These are phyloP conservation scores for Yarrowia alimentaria DNA, from an alignment of 805 yeast species.

Conservation along the genomic window DNA sequence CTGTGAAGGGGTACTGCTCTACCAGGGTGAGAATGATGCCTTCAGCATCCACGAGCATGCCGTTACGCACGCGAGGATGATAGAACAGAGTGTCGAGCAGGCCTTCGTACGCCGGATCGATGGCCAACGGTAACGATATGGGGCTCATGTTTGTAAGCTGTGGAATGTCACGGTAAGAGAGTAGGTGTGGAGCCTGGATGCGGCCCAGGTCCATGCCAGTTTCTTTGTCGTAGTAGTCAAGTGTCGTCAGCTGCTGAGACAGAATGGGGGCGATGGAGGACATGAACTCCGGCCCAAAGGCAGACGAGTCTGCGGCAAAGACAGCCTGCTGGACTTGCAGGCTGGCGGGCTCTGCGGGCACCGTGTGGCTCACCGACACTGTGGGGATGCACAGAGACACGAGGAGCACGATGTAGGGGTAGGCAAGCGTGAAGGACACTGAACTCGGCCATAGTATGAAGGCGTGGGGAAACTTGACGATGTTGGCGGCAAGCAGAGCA, in stretches of 20 bases:
- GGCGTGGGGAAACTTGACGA: conserved; percentile 40
- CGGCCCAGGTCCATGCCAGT: conserved; percentile 21
- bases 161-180: conserved; percentile 19
- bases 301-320: conserved; percentile 32
- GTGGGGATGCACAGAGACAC: conserved; percentile 33
- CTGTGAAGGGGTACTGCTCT: conserved; percentile 41
- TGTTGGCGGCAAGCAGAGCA: conserved; percentile 25
- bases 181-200: conserved; percentile 19
- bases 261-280: conserved; percentile 7
- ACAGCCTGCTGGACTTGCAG: conserved; percentile 41
- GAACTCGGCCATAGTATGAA: conserved; percentile 53
- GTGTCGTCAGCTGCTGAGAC: conserved; percentile 1
- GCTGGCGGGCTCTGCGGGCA: conserved; percentile 31
- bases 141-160: conserved; percentile 1
- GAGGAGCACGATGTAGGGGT: conserved; percentile 45
- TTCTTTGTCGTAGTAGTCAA: conserved; percentile 22
- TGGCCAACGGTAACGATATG: background rate
- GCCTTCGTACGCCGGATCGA: background rate
- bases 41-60: conserved; percentile 12
- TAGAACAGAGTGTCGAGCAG: conserved; percentile 13
- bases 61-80: conserved; percentile 22
- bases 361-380: conserved; percentile 29
- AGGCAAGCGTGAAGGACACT: conserved; percentile 48
- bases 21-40: conserved; percentile 23
- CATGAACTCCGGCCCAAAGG: conserved; percentile 12